Percentiles rank a stretch among this genome's conserved stretches.
These are phyloP conservation scores for Singerocomus rubriflavus DNA, from an alignment of 1,284 basidiomycete species.

Conservation along the genomic window DNA sequence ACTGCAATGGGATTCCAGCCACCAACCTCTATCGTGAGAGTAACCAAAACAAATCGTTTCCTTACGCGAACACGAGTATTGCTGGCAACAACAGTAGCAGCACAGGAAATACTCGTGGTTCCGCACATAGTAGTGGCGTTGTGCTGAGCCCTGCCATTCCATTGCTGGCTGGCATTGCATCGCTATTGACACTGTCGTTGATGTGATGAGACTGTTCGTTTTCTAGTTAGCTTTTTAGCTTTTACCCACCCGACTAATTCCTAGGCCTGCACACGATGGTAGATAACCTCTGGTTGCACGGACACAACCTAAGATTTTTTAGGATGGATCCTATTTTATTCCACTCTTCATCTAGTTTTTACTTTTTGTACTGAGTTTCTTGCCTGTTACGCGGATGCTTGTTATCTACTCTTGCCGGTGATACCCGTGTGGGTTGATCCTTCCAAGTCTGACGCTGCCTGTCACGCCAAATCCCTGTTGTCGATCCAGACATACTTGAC, in stretches of 20 bases:
- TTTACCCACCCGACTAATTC: slow-evolving; percentile 22
- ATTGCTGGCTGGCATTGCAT: slow-evolving; percentile 8
- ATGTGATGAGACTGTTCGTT: slow-evolving; percentile 15
- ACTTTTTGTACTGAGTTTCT: slow-evolving; percentile 15
- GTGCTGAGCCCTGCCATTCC: slow-evolving; percentile 17
- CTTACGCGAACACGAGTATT: slow-evolving; percentile 34
- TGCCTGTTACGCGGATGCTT: slow-evolving; percentile 1
- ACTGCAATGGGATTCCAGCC: slow-evolving; percentile 53
- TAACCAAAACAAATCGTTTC: slow-evolving; percentile 59
- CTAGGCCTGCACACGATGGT: slow-evolving; percentile 17
- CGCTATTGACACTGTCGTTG: slow-evolving; percentile 17
- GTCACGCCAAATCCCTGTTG: neutral
- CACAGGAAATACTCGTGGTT: slow-evolving; percentile 2
- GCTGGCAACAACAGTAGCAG: slow-evolving; percentile 6
- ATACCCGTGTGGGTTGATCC: slow-evolving; percentile 15
- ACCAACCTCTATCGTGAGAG: slow-evolving; percentile 64
- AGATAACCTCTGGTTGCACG: slow-evolving; percentile 17
- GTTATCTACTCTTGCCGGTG: slow-evolving; percentile 5
- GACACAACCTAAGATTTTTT: slow-evolving; percentile 12
- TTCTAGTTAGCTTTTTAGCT: slow-evolving; percentile 7
- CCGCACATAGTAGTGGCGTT: slow-evolving; percentile 4
- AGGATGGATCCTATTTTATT: slow-evolving; percentile 10
- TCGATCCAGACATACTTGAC: slow-evolving; percentile 2
- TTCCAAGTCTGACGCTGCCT: neutral
- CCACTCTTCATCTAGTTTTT: slow-evolving; percentile 9